These are phyloP conservation scores for Prinsepia uniflora DNA, from an alignment of 306 rosid genomes.

Conservation along the genomic window DNA sequence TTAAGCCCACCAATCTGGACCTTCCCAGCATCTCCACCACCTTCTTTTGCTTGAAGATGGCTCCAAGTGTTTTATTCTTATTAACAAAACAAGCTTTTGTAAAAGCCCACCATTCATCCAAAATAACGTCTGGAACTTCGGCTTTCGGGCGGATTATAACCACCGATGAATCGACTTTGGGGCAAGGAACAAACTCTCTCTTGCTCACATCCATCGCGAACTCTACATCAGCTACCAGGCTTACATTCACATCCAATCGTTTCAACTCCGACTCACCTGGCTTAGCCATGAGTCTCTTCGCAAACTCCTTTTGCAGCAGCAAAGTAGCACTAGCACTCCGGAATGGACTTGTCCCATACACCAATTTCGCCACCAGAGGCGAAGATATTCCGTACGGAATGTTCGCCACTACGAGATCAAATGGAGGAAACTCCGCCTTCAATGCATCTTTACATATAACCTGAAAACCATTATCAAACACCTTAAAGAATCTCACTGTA, in stretches of 20 bases:
- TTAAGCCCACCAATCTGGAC: conserved; percentile 17
- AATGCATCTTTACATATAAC: conserved; percentile 66
- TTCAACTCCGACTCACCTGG: conserved; percentile 74
- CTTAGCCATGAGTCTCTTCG: conserved; percentile 63
- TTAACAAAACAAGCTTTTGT: conserved; percentile 55
- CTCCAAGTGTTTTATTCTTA: conserved; percentile 82
- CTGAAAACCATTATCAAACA: conserved; percentile 38
- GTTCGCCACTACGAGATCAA: conserved; percentile 83
- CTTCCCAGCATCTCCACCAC: conserved; percentile 41
- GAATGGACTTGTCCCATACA: conserved; percentile 45
- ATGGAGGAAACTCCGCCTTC: conserved; percentile 60
- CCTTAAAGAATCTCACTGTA: not conserved
- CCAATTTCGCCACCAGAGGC: conserved; percentile 61
- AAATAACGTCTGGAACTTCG: conserved; percentile 49
- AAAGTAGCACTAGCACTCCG: conserved; percentile 88
- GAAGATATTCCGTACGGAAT: conserved; percentile 85
- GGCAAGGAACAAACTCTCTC: conserved; percentile 79
- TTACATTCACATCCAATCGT: conserved; percentile 78
- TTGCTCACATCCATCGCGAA: conserved; percentile 75
- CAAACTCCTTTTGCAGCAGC: conserved; percentile 86
- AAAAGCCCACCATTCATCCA: conserved; percentile 73
- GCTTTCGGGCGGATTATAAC: conserved; percentile 67
- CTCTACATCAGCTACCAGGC: conserved; percentile 68
- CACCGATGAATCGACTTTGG: conserved; percentile 85
- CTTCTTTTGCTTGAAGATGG: conserved; percentile 65